Evolutionary conservation across 495 filamentous ascomycete genomes (phyloP).

Genomic region (Penicillium argentinense): DNA sequence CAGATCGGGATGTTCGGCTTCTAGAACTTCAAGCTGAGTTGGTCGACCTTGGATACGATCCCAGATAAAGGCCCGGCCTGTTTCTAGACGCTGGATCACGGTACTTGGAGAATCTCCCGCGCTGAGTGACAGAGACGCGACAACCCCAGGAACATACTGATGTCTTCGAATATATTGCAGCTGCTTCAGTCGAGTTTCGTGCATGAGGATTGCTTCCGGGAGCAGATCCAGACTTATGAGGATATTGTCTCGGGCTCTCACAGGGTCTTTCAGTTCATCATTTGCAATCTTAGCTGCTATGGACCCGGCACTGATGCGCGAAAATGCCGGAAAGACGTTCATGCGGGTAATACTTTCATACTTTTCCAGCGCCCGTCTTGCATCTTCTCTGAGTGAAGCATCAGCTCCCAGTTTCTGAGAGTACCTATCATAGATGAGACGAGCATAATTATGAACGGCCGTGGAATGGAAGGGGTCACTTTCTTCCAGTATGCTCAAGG

Average conservation of each 20-base stretch:
- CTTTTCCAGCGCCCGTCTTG: not conserved
- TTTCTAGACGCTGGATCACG: not conserved
- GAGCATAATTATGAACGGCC: not conserved
- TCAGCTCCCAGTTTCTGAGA: not conserved
- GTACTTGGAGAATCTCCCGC: not conserved
- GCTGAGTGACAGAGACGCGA: not conserved
- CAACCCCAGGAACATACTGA: not conserved
- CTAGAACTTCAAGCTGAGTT: not conserved
- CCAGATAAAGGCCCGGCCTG: not conserved
- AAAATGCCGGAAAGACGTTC: not conserved
- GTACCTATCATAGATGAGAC: not conserved
- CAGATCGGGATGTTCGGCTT: not conserved
- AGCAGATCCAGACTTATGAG: not conserved
- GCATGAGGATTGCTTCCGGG: not conserved
- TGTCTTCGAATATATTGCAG: not conserved
- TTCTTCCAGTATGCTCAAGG: not conserved
- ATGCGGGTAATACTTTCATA: no score
- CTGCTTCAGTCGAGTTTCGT: not conserved
- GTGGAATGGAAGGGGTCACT: not conserved
- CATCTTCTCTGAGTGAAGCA: not conserved
- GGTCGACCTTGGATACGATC: not conserved
- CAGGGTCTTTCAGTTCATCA: not conserved
- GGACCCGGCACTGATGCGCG: not conserved
- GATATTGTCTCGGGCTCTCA: not conserved
- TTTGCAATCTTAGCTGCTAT: not conserved